These are phyloP conservation scores for Tolypocladium tundrense DNA, from an alignment of 2,329 filamentous ascomycete genomes.

Conservation along the genomic window DNA sequence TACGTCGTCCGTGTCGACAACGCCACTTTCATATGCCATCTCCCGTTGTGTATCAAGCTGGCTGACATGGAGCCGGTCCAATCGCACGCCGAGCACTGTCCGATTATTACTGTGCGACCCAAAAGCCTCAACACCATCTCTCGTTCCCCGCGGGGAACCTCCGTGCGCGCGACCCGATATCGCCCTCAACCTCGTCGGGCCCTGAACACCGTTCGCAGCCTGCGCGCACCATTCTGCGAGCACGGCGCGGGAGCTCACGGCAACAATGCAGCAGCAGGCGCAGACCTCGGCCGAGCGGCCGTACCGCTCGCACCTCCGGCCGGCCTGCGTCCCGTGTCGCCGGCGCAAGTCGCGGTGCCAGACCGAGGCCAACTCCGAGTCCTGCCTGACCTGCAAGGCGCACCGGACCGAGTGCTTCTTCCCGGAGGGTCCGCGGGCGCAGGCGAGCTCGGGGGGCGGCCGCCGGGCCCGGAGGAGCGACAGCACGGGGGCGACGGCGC, in stretches of 20 bases:
- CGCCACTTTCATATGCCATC: neutral
- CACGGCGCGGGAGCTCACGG: neutral
- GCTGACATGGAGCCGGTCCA: neutral
- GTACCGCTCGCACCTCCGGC: conserved; percentile 51
- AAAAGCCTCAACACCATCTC: neutral
- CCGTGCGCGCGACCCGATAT: no score
- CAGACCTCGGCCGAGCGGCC: conserved; percentile 24
- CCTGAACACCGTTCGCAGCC: no score
- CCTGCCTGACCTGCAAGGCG: conserved; percentile 47
- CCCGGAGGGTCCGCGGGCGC: conserved; percentile 24
- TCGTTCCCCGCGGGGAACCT: neutral
- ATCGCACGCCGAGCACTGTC: neutral
- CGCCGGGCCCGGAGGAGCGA: conserved; percentile 4
- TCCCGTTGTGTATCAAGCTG: neutral
- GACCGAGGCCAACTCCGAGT: conserved; percentile 39
- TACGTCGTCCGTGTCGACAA: neutral
- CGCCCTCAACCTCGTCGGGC: no score
- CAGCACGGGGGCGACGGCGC: neutral
- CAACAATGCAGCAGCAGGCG: neutral
- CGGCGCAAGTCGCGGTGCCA: conserved; percentile 53
- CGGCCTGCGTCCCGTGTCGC: conserved; percentile 50
- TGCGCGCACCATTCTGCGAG: neutral
- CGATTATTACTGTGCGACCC: neutral
- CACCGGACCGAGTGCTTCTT: conserved; percentile 48
- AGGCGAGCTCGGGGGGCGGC: conserved; percentile 8